A percentile compares a stretch with the other conserved stretches of the same genome.
Conservation (phyloP, 257 asterid genomes). For the Ilex asprella region DNA sequence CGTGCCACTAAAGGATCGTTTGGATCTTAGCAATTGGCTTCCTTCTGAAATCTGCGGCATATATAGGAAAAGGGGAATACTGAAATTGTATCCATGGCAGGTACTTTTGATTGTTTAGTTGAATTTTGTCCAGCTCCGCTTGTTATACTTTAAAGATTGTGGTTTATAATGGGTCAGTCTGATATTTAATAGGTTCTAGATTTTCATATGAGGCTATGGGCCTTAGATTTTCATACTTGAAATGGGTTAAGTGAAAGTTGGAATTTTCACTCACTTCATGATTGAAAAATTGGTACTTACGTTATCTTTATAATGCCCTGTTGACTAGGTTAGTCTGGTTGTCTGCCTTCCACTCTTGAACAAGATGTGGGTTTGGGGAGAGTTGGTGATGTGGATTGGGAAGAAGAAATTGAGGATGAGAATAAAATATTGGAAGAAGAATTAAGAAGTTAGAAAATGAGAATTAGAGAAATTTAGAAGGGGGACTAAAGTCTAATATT, state of each 20-base stretch:
- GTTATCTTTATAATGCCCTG: too few relatives aligned
- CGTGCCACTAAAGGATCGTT: conserved; percentile 35
- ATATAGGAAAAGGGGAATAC: conserved; percentile 77
- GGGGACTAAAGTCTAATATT: too few relatives aligned
- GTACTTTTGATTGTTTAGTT: conserved; percentile 29
- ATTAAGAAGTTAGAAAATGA: too few relatives aligned
- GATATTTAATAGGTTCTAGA: not conserved
- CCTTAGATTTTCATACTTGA: not conserved
- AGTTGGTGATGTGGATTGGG: too few relatives aligned
- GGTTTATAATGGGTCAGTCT: not conserved
- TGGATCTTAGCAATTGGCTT: conserved; percentile 79
- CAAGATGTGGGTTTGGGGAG: too few relatives aligned
- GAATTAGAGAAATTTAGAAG: too few relatives aligned
- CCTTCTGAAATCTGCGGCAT: conserved; percentile 80
- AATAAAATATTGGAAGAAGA: too few relatives aligned
- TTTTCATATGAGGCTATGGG: not conserved
- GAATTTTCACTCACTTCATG: too few relatives aligned
- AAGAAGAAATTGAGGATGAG: too few relatives aligned
- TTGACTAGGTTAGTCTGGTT: too few relatives aligned
- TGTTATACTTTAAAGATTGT: conserved; percentile 4
- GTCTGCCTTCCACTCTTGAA: too few relatives aligned
- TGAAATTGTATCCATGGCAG: conserved; percentile 91
- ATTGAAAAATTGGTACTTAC: too few relatives aligned
- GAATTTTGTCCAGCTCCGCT: conserved; percentile 8
- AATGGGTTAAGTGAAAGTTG: not conserved